These are phyloP conservation scores for Ceratocystis ficicola DNA, from an alignment of 2,329 filamentous ascomycete genomes.

Conservation along the genomic window DNA sequence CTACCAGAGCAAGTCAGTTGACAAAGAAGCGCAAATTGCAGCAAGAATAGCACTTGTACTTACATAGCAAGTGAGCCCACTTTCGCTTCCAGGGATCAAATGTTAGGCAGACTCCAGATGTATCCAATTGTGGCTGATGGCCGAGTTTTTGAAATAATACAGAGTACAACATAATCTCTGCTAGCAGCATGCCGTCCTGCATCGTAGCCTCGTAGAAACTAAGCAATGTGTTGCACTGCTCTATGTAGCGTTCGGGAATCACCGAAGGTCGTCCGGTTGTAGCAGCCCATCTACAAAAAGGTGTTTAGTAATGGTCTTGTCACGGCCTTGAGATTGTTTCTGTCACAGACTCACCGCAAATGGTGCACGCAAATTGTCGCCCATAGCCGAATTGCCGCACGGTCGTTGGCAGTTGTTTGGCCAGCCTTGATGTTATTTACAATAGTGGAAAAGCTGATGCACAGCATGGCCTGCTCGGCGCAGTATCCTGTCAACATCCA, in stretches of 20 bases:
- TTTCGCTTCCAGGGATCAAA: slow-evolving; percentile 22
- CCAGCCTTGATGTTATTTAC: slow-evolving; percentile 30
- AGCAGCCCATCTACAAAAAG: slow-evolving; percentile 30
- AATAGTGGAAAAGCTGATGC: slow-evolving; percentile 34
- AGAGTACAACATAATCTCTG: slow-evolving; percentile 32
- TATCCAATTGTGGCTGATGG: slow-evolving; percentile 27
- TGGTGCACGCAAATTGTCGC: slow-evolving; percentile 31
- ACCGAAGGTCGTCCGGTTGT: slow-evolving; percentile 33
- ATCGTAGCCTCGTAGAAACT: slow-evolving; percentile 34
- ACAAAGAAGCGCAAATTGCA: not conserved
- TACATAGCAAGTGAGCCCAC: slow-evolving; percentile 21
- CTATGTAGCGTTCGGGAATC: slow-evolving; percentile 31
- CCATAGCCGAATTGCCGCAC: slow-evolving; percentile 29
- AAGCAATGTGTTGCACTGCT: slow-evolving; percentile 32
- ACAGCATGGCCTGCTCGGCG: slow-evolving; percentile 34
- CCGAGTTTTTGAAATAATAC: slow-evolving; percentile 30
- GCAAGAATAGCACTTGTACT: not conserved
- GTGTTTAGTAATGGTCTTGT: not conserved
- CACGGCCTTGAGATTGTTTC: not conserved
- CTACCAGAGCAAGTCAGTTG: slow-evolving; percentile 5
- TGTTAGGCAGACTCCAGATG: slow-evolving; percentile 25
- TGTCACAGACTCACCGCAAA: slow-evolving; percentile 28
- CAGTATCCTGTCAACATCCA: slow-evolving; percentile 35
- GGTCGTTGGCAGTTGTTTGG: slow-evolving; percentile 28
- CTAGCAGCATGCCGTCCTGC: slow-evolving; percentile 33